Conservation (phyloP, 495 filamentous ascomycete species). For the Bombardia bombarda region DNA sequence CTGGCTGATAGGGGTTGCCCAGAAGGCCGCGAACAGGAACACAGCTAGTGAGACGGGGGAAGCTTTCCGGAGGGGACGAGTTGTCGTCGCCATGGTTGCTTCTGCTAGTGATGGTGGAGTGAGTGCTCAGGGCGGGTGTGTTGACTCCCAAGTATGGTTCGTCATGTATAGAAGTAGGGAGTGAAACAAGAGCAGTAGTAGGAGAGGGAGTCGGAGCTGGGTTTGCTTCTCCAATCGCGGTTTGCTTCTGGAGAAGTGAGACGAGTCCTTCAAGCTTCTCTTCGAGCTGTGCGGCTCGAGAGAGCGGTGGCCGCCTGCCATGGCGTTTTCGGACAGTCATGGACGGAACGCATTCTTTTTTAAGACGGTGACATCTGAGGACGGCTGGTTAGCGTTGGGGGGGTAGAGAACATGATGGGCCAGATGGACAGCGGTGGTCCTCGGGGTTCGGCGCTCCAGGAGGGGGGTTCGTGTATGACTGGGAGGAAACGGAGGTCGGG, state of each 20-base stretch:
- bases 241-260: constrained; percentile 30
- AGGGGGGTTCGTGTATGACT: neutral
- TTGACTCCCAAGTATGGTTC: neutral
- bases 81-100: constrained; percentile 5
- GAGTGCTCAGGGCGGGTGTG: constrained; percentile 4
- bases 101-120: constrained; percentile 1
- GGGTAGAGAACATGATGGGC: neutral
- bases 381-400: neutral
- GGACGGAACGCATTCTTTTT: constrained; percentile 33
- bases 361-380: constrained; percentile 29
- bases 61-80: constrained; percentile 8
- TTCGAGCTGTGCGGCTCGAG: constrained; percentile 35
- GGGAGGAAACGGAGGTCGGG: too few relatives aligned
- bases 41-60: too few relatives aligned
- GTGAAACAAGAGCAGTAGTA: neutral
- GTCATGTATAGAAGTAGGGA: neutral
- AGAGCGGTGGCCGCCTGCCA: constrained; percentile 16
- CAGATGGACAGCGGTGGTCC: neutral
- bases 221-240: neutral
- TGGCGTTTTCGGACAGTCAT: constrained; percentile 31
- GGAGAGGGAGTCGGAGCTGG: neutral
- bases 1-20: too few relatives aligned
- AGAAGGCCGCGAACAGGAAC: too few relatives aligned
- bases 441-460: neutral
- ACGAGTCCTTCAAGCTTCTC: constrained; percentile 39